A percentile compares a stretch with the other conserved stretches of the same genome.
phyloP scores from a whole-genome alignment of 2,329 filamentous ascomycete genomes.

The Ophiostoma populinum region DNA sequence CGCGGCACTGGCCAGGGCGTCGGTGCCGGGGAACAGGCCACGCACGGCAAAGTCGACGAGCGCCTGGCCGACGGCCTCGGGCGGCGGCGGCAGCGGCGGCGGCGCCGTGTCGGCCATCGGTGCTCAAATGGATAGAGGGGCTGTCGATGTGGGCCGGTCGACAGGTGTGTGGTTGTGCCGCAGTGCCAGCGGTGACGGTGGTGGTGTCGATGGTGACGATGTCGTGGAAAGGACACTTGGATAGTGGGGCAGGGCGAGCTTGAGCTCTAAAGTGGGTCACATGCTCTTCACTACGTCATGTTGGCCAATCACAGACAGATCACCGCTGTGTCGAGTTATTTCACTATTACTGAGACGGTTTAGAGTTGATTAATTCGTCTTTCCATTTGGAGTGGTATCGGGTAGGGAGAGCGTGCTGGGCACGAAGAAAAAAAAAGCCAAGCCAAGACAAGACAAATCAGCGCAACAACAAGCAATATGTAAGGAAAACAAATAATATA shows the following conservation, averaged over 20 bases:
- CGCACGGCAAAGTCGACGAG: constrained; percentile 44
- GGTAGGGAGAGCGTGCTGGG: no score
- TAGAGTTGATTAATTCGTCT: no score
- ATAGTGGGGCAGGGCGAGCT: neutral
- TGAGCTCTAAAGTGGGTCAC: neutral
- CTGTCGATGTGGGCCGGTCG: neutral
- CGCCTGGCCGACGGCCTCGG: constrained; percentile 27
- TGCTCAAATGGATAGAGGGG: neutral
- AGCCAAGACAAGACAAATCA: no score
- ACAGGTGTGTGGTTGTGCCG: neutral
- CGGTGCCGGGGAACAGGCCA: constrained; percentile 27
- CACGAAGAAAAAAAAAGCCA: no score
- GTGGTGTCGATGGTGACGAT: neutral
- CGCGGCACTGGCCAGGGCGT: constrained; percentile 23
- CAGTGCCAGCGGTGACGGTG: neutral
- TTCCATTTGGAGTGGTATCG: no score
- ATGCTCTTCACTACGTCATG: no score
- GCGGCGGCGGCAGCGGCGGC: neutral
- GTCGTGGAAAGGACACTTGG: neutral
- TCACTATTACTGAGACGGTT: no score
- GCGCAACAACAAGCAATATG: neutral
- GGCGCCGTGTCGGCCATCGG: neutral
- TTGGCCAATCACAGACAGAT: no score
- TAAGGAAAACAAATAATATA: neutral
- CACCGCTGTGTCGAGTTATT: no score